Evolutionary conservation across 371 early-diverging fungal species (phyloP), one percentile per base, ranked within the genome.

Genomic region (Rhizopus arrhizus): DNA sequence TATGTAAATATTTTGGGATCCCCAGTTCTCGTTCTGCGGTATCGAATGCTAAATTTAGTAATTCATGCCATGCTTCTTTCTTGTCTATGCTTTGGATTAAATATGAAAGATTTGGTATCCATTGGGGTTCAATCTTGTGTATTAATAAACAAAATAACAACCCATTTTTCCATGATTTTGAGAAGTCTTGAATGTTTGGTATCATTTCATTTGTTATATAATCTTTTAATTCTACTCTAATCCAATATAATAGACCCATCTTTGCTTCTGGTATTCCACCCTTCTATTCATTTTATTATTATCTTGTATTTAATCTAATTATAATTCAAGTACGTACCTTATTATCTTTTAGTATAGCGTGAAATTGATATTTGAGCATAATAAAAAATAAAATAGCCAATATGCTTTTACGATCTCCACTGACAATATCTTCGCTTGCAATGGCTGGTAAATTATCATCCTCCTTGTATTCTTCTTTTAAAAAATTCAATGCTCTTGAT

Each of bases 341-440:
- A 28, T 22, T 28, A 7, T 48, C 15, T 15, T 16, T 7, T 43
- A 78, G 67, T 40, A 80, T 70, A 5, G 70, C 70, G 46, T 82
- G 83, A 45, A 87, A 74, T 35, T 87, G 84, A 61, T 89, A 90
- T 53, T 83, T 78, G 31, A 88, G 72, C 74, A 93, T 93, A 58
- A 95, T 77, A 29, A 86, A 81, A 83, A 87, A 94, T 11, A 92
- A 73, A 16, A 93, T 72, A 5, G 91, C 94, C 6, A 95, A 64
- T 4, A 91, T 93, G 53, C 90, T 80, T 69, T 94, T 94, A 34
- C 87, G 59, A 68, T 94, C 91, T 11, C 93, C 92, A 68, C 92
- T 90, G 22, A 92, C 89, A 43, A 95, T 90, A 58, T 92, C 91
- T 56, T 87, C 89, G 38, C 84, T 81, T 33, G 91, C 92, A 59